Percentiles rank a stretch among this genome's conserved stretches.
Evolutionary conservation across 176 grass and related monocot genomes (phyloP).

Genomic region (Aegilops speltoides): DNA sequence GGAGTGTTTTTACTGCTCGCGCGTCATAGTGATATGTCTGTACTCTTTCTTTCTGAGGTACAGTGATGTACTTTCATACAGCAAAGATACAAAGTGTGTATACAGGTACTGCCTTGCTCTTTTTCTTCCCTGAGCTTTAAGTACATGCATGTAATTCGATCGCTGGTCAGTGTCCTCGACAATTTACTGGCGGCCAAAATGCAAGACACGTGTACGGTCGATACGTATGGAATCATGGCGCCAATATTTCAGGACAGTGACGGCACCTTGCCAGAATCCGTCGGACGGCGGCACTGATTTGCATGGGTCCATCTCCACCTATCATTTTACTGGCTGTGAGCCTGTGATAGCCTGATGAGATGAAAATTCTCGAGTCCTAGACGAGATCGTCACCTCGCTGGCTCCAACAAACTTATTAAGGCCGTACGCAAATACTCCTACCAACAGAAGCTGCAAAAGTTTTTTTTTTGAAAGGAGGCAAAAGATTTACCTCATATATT

Average conservation of each 20-base stretch:
- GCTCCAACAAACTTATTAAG: neutral
- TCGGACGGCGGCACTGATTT: neutral
- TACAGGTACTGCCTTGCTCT: no score
- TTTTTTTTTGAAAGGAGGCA: no score
- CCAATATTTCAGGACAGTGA: neutral
- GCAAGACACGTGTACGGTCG: constrained; percentile 5
- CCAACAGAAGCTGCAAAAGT: neutral
- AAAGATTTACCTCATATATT: no score
- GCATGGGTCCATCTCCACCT: neutral
- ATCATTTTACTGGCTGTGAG: neutral
- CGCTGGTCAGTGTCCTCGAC: neutral
- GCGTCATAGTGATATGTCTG: neutral
- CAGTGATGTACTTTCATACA: neutral
- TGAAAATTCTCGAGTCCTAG: no score
- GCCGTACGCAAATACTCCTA: neutral
- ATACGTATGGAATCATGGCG: neutral
- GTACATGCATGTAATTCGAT: no score
- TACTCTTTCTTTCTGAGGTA: no score
- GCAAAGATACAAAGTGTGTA: neutral
- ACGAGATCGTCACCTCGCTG: no score
- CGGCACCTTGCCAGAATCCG: neutral
- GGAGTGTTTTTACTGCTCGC: neutral
- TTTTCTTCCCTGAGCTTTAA: no score
- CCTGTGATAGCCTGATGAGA: neutral
- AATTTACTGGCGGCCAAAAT: constrained; percentile 1